Conservation (phyloP, 345 rosid genomes). For the Citrus australasica region DNA sequence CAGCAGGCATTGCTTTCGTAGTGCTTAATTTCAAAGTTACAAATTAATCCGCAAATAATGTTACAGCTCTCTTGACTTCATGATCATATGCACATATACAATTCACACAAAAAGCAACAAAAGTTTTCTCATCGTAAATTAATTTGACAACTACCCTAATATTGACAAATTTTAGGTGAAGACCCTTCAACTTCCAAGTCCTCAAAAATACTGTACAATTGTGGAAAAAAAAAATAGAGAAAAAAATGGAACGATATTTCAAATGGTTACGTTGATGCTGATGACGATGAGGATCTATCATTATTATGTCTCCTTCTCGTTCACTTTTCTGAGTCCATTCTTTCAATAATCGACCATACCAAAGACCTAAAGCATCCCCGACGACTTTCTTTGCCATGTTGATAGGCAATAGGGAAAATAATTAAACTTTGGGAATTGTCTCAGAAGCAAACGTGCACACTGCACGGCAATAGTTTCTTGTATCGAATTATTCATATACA, state of each 20-base stretch:
- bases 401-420: not conserved
- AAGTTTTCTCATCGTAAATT: too few relatives aligned
- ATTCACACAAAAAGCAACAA: too few relatives aligned
- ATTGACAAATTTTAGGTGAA: not conserved
- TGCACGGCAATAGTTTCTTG: too few relatives aligned
- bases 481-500: too few relatives aligned
- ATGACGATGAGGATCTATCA: not conserved
- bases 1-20: too few relatives aligned
- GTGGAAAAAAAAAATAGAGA: not conserved
- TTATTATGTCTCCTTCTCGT: not conserved
- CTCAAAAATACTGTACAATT: not conserved
- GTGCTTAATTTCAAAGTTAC: too few relatives aligned
- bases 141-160: too few relatives aligned
- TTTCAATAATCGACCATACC: not conserved
- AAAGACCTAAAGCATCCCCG: not conserved
- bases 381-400: not conserved
- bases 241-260: not conserved
- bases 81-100: too few relatives aligned
- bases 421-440: not conserved
- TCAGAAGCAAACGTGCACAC: too few relatives aligned
- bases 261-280: not conserved
- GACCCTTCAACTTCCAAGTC: not conserved
- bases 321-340: not conserved
- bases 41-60: too few relatives aligned
- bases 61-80: too few relatives aligned